Percentiles rank a stretch among this genome's conserved stretches.
Conservation (phyloP, 2,329 filamentous ascomycete genomes). For the Myriosclerotinia duriaeana region DNA sequence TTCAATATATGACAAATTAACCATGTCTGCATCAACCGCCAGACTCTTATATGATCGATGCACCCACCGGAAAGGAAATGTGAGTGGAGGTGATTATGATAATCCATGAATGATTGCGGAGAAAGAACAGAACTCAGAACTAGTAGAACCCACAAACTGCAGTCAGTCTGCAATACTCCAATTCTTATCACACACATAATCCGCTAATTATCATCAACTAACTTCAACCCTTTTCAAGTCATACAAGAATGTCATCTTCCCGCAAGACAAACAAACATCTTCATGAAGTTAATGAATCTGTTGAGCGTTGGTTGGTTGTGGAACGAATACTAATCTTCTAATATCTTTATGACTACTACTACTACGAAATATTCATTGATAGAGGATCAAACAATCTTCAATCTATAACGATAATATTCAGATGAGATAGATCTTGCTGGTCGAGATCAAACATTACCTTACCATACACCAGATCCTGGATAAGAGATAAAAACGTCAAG, state of each 20-base stretch:
- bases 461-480: constrained; percentile 9
- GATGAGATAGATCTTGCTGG: constrained; percentile 31
- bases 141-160: neutral
- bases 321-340: neutral
- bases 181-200: constrained; percentile 17
- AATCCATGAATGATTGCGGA: constrained; percentile 3
- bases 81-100: neutral
- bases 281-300: constrained; percentile 5
- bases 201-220: neutral
- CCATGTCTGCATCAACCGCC: constrained; percentile 18
- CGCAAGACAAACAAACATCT: neutral
- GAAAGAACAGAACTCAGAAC: neutral
- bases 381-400: constrained; percentile 1
- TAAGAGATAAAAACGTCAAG: constrained; percentile 17
- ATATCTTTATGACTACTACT: constrained; percentile 6
- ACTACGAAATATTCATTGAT: neutral
- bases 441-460: constrained; percentile 26
- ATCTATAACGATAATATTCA: neutral
- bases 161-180: neutral
- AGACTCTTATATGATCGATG: constrained; percentile 11
- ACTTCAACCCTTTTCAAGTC: neutral
- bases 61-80: constrained; percentile 2
- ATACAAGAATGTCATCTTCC: constrained; percentile 21
- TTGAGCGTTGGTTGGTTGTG: neutral
- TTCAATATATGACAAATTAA: neutral